phyloP scores from a whole-genome alignment of 495 filamentous ascomycete species.

The Choiromyces venosus region DNA sequence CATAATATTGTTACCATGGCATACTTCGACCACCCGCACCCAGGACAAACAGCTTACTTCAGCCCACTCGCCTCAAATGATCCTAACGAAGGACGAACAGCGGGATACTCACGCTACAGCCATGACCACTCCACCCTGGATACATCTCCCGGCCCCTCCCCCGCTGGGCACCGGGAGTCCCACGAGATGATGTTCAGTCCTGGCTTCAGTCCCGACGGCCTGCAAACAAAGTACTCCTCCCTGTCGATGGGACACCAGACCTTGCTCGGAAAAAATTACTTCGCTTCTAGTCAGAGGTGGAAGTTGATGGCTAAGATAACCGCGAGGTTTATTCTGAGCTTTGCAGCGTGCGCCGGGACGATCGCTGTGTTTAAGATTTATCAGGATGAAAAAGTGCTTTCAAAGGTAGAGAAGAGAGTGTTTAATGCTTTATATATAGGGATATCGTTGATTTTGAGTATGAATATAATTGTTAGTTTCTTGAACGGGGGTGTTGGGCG shows the following conservation, averaged over 20 bases:
- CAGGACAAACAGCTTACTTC: not conserved
- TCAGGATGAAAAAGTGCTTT: slow-evolving; percentile 14
- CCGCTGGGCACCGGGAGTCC: not conserved
- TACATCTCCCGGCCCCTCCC: not conserved
- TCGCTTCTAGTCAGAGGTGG: not conserved
- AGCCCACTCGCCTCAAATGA: not conserved
- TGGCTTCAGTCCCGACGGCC: not conserved
- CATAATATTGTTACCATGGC: not conserved
- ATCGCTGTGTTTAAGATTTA: slow-evolving; percentile 18
- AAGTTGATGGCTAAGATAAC: slow-evolving; percentile 1
- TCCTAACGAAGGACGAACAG: not conserved
- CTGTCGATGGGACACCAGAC: not conserved
- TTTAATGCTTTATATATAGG: slow-evolving; percentile 38
- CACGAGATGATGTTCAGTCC: not conserved
- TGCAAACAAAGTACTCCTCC: not conserved
- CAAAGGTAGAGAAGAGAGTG: slow-evolving; percentile 22
- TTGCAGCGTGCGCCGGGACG: slow-evolving; percentile 8
- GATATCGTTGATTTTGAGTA: slow-evolving; percentile 32
- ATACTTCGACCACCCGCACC: not conserved
- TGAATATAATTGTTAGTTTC: slow-evolving; percentile 34
- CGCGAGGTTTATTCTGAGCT: slow-evolving; percentile 19
- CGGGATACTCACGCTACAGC: not conserved
- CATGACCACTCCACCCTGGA: not conserved
- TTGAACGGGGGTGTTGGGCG: not conserved
- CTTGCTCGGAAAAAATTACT: not conserved